These are phyloP conservation scores for Fraxinus americana DNA, from an alignment of 257 asterid genomes.

Conservation along the genomic window DNA sequence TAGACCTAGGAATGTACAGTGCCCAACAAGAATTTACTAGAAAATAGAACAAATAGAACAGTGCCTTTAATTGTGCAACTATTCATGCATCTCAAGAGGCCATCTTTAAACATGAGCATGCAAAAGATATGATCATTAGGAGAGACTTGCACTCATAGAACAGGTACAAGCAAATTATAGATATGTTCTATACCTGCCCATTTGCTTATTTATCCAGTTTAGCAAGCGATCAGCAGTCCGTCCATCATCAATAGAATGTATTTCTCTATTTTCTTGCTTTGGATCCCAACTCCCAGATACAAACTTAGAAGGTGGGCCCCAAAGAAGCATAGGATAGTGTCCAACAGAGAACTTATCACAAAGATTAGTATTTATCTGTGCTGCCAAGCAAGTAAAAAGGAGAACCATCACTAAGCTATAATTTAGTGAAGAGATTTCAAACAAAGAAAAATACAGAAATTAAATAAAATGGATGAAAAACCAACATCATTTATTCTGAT, in stretches of 20 bases:
- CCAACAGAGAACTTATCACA: constrained; percentile 88
- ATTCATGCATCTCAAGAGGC: constrained; percentile 19
- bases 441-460: not conserved
- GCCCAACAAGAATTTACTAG: not conserved
- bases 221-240: constrained; percentile 73
- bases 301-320: constrained; percentile 91
- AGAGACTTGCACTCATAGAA: constrained; percentile 5
- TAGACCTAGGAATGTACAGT: constrained; percentile 5
- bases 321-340: constrained; percentile 80
- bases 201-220: constrained; percentile 76
- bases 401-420: constrained; percentile 42
- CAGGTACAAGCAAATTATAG: constrained; percentile 17
- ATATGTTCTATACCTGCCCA: constrained; percentile 55
- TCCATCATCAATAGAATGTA: constrained; percentile 54
- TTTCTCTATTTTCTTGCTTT: constrained; percentile 59
- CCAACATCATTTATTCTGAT: not conserved
- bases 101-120: constrained; percentile 9
- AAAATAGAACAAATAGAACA: not conserved
- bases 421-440: constrained; percentile 16
- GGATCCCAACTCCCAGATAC: constrained; percentile 73
- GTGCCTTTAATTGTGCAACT: constrained; percentile 1
- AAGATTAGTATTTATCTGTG: constrained; percentile 80
- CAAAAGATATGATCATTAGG: not conserved
- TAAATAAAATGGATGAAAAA: not conserved
- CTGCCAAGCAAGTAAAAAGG: constrained; percentile 72